Conservation (phyloP, 208 protist species). For the Trypanosoma cruzi region DNA sequence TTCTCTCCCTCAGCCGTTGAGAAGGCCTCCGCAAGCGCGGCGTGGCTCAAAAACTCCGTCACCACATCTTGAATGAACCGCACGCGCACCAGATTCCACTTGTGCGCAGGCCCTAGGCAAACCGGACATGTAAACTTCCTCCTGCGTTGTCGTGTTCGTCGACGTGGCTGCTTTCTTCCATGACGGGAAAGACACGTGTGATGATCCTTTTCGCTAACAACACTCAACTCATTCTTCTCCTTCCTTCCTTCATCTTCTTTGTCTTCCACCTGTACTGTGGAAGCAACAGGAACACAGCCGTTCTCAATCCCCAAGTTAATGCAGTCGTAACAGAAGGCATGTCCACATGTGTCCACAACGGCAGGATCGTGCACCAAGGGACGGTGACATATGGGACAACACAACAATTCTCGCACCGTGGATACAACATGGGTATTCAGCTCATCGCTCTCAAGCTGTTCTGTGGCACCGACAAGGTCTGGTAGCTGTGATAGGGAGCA, state of each 20-base stretch:
- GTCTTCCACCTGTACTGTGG: conserved; percentile 8
- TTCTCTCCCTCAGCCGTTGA: neutral
- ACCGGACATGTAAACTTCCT: conserved; percentile 55
- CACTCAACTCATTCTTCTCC: neutral
- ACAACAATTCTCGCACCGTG: conserved; percentile 11
- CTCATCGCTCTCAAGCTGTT: neutral
- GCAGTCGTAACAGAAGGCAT: conserved; percentile 77
- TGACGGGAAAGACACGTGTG: neutral
- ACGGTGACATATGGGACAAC: conserved; percentile 53
- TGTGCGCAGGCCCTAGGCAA: conserved; percentile 63
- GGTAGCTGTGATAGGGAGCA: conserved; percentile 17
- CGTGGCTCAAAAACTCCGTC: conserved; percentile 18
- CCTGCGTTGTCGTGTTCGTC: conserved; percentile 6
- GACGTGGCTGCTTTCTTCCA: neutral
- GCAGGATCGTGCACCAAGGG: conserved; percentile 43
- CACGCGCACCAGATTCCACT: conserved; percentile 63
- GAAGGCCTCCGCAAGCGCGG: conserved; percentile 2
- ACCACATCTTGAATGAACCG: conserved; percentile 49
- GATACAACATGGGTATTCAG: conserved; percentile 39
- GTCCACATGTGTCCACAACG: conserved; percentile 69
- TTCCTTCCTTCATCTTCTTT: neutral
- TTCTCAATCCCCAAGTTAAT: conserved; percentile 69
- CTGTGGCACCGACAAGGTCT: neutral
- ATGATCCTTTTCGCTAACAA: neutral
- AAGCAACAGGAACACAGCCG: conserved; percentile 36